These are phyloP conservation scores for Cystofilobasidium capitatum DNA, from an alignment of 768 basidiomycete genomes.

Conservation along the genomic window DNA sequence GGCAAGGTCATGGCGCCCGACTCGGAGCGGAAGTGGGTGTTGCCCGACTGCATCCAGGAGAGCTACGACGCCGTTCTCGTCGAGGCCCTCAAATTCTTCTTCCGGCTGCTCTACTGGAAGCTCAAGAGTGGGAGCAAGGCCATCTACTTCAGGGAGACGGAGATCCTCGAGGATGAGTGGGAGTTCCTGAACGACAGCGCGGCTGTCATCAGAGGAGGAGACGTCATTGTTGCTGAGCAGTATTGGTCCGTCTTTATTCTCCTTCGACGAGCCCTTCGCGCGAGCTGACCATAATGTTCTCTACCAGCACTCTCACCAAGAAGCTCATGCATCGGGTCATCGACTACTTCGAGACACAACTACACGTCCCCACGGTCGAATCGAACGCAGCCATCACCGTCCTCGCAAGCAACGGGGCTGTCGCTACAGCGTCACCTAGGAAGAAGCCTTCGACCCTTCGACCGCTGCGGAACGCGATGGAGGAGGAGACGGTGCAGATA, in stretches of 20 bases:
- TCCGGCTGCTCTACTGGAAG: constrained; percentile 90
- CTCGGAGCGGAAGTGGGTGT: constrained; percentile 72
- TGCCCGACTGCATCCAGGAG: constrained; percentile 76
- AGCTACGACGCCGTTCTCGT: constrained; percentile 85
- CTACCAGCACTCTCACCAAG: constrained; percentile 71
- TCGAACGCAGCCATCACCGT: background rate
- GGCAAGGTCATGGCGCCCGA: constrained; percentile 60
- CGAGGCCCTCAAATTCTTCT: constrained; percentile 78
- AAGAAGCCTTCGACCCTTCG: background rate
- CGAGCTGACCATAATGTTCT: constrained; percentile 3
- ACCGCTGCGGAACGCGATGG: constrained; percentile 16
- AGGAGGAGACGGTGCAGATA: constrained; percentile 19
- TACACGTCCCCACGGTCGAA: constrained; percentile 45
- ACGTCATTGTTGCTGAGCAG: constrained; percentile 84
- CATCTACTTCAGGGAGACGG: constrained; percentile 95
- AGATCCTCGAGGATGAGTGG: constrained; percentile 94
- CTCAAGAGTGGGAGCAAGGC: constrained; percentile 83
- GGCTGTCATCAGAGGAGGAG: constrained; percentile 74
- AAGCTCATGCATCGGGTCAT: constrained; percentile 85
- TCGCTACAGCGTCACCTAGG: background rate
- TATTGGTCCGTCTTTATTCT: constrained; percentile 57
- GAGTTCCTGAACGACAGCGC: constrained; percentile 88
- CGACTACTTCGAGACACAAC: constrained; percentile 89
- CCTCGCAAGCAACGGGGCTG: background rate
- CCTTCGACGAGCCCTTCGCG: background rate